These are phyloP conservation scores for Stagonosporopsis chrysanthemi DNA, from an alignment of 2,329 filamentous ascomycete species.

Conservation along the genomic window DNA sequence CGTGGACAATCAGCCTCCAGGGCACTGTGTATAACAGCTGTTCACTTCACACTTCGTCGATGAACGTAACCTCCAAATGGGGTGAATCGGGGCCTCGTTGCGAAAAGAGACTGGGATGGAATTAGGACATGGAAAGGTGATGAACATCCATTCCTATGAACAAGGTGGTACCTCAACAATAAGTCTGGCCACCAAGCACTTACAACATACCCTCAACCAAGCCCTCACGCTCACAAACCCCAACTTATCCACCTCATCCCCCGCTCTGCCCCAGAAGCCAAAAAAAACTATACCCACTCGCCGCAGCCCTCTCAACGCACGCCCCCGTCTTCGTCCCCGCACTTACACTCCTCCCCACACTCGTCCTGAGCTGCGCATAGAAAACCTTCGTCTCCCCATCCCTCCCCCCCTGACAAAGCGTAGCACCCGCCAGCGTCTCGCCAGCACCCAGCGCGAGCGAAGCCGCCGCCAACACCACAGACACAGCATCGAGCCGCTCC, in stretches of 20 bases:
- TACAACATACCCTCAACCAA: neutral
- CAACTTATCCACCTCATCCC: constrained; percentile 64
- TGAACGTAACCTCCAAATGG: too few relatives aligned
- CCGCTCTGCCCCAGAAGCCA: constrained; percentile 61
- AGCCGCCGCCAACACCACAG: constrained; percentile 52
- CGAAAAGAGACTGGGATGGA: too few relatives aligned
- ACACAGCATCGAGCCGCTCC: constrained; percentile 60
- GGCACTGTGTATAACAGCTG: neutral
- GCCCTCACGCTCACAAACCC: constrained; percentile 42
- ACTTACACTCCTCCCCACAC: constrained; percentile 55
- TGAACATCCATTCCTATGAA: neutral
- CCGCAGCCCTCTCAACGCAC: constrained; percentile 57
- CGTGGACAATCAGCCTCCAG: neutral
- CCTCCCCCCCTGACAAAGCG: constrained; percentile 61
- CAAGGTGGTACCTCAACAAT: neutral
- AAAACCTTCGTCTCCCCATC: constrained; percentile 59
- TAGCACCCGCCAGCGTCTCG: constrained; percentile 60
- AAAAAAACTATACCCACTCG: constrained; percentile 60
- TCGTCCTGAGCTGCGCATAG: constrained; percentile 62
- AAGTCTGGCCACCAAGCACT: neutral
- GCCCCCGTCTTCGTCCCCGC: constrained; percentile 57
- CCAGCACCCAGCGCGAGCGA: constrained; percentile 55
- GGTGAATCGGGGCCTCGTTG: too few relatives aligned
- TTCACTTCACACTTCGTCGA: neutral
- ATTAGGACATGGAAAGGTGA: neutral